phyloP scores from a whole-genome alignment of 306 rosid species.

The Alnus glutinosa region DNA sequence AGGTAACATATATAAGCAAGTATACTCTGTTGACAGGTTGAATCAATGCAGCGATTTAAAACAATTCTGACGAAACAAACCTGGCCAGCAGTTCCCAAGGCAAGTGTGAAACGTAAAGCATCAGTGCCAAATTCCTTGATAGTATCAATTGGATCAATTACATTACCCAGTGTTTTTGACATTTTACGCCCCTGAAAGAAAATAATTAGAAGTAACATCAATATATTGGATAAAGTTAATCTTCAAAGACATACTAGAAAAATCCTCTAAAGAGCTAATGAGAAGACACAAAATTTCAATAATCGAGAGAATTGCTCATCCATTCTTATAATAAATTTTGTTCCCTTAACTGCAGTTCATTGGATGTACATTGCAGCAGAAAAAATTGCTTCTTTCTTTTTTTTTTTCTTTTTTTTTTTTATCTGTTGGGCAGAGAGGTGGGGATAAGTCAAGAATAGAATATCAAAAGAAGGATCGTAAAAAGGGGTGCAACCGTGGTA shows the following conservation, averaged over 20 bases:
- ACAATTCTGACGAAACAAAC: slow-evolving; percentile 44
- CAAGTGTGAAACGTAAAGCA: slow-evolving; percentile 89
- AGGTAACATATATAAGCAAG: slow-evolving; percentile 6
- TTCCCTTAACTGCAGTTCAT: not conserved
- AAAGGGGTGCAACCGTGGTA: not conserved
- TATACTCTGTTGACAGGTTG: slow-evolving; percentile 19
- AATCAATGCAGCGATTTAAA: slow-evolving; percentile 1
- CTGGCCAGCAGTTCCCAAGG: slow-evolving; percentile 99
- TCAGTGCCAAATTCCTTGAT: slow-evolving; percentile 92
- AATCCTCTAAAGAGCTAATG: not conserved
- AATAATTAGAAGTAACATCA: slow-evolving; percentile 11
- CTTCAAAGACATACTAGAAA: not conserved
- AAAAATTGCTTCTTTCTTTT: not conserved
- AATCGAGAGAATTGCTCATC: not conserved
- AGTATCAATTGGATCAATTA: slow-evolving; percentile 85
- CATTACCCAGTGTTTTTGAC: slow-evolving; percentile 95
- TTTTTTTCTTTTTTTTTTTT: not conserved
- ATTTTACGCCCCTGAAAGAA: slow-evolving; percentile 85
- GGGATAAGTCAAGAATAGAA: not conserved
- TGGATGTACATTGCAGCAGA: not conserved
- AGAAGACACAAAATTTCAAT: not conserved
- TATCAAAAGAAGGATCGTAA: not conserved
- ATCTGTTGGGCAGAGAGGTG: not conserved
- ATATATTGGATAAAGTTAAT: slow-evolving; percentile 3
- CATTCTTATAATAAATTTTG: not conserved